Evolutionary conservation across 176 grass and related monocot species (phyloP), one percentile per base, ranked within the genome.

Genomic region (Avena insularis): DNA sequence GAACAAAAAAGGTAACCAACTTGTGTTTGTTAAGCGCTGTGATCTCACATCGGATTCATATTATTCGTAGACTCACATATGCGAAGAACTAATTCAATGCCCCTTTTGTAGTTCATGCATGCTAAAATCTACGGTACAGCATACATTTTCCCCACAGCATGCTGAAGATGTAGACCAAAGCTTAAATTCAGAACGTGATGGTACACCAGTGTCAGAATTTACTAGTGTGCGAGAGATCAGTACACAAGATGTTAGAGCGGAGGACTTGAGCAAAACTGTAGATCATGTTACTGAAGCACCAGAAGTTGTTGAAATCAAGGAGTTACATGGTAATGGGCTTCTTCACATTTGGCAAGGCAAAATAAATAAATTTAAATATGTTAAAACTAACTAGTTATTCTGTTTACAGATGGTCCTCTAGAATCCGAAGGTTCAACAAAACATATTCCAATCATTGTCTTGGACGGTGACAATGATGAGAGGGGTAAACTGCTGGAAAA

Each of bases 371-470:
- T 61, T 77, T 55, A 48, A 64, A 84, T 71, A 78, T 35, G 69
- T 45, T n/a, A 65, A 90, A 90, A 74, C 76, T 70, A 45, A 31
- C 47, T 4, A 61, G 31, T 47, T 63, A 68, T 71, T 77, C 16
- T 82, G 47, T 56, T 49, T 5, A 23, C 56, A 88, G 90, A 92
- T 77, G 86, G 90, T 80, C 36, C 86, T 86, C 70, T 88, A 78
- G 91, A 91, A 78, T 95, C 93, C 20, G 81, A 91, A 87, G 89
- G 78, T 79, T 93, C 84, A 63, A 83, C 91, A 57, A 90, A 79
- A 83, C 86, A 87, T 80, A 40, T 67, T 77, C 71, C 84, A 21
- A 1, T 91, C 17, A 61, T 91, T 77, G 50, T 85, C 23, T 86
- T 78, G 10, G 86, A 93, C 71, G 86, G 89, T 64, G 84, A 89